Percentiles rank a stretch among this genome's conserved stretches.
Conservation (phyloP, 139 green algal species). For the Chlorella sp. region DNA sequence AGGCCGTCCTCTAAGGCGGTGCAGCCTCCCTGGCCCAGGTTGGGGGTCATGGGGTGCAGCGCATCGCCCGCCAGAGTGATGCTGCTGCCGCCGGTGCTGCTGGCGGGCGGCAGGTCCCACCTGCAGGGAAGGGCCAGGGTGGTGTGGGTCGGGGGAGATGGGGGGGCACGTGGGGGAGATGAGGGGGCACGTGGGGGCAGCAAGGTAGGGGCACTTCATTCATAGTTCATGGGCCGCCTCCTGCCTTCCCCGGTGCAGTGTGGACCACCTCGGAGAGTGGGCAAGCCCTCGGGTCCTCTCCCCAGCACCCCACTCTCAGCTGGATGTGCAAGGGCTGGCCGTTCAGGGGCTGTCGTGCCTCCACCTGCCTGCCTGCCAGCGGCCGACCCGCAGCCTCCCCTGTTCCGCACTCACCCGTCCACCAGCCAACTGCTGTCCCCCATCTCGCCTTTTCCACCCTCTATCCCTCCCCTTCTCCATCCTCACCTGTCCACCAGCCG, state of each 20-base stretch:
- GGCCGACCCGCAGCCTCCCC: no score
- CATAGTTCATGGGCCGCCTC: no score
- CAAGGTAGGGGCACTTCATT: no score
- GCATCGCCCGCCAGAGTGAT: conserved; percentile 82
- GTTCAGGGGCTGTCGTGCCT: neutral
- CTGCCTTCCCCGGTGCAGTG: no score
- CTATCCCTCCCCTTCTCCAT: neutral
- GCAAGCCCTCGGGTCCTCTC: no score
- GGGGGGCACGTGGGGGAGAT: neutral
- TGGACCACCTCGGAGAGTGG: no score
- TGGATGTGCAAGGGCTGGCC: no score
- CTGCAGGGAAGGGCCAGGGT: neutral
- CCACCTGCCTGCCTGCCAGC: neutral
- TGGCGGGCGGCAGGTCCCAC: conserved; percentile 34
- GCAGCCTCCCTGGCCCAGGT: conserved; percentile 71
- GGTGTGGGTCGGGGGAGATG: neutral
- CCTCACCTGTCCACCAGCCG: conserved; percentile 64
- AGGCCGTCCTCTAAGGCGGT: conserved; percentile 79
- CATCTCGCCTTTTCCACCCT: neutral
- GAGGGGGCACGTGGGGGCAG: neutral
- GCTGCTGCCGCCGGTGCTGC: conserved; percentile 31
- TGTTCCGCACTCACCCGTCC: conserved; percentile 56
- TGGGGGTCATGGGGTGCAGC: conserved; percentile 85
- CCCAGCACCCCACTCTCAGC: no score
- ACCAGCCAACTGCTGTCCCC: conserved; percentile 51